A percentile compares a stretch with the other conserved stretches of the same genome.
phyloP scores from a whole-genome alignment of 2,329 filamentous ascomycete genomes.

The Paecilomyces fulvus region DNA sequence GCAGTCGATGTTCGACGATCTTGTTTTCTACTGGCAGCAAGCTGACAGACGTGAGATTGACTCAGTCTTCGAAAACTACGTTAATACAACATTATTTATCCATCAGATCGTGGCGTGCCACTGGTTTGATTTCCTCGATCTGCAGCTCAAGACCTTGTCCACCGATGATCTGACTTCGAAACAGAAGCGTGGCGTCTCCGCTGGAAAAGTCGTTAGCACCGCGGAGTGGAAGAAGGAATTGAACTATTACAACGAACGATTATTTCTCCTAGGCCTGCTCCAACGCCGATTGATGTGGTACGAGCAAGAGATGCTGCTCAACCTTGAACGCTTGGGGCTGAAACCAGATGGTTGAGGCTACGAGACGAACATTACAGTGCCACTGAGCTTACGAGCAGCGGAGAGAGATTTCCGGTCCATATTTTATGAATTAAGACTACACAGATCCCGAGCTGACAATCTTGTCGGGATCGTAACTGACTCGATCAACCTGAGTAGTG shows the following conservation, averaged over 20 bases:
- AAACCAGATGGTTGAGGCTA: background rate
- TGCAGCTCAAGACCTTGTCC: background rate
- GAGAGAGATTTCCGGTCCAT: background rate
- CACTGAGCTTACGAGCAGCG: background rate
- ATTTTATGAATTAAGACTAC: background rate
- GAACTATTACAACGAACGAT: background rate
- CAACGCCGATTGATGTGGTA: background rate
- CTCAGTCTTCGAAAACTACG: background rate
- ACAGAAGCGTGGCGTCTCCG: background rate
- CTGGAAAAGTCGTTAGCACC: background rate
- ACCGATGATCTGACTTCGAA: background rate
- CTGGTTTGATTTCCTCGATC: background rate
- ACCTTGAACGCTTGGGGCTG: background rate
- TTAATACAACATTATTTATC: background rate
- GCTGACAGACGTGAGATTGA: background rate
- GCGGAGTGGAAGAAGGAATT: background rate
- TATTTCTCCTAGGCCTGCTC: background rate
- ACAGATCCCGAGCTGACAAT: background rate
- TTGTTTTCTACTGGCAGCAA: background rate
- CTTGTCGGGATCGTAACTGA: background rate
- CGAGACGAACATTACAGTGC: background rate
- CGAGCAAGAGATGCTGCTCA: background rate
- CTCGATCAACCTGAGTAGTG: background rate
- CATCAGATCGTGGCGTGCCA: background rate
- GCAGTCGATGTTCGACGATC: background rate